Conservation (phyloP, 371 early-diverging fungal genomes). For the Apophysomyces elegans region DNA sequence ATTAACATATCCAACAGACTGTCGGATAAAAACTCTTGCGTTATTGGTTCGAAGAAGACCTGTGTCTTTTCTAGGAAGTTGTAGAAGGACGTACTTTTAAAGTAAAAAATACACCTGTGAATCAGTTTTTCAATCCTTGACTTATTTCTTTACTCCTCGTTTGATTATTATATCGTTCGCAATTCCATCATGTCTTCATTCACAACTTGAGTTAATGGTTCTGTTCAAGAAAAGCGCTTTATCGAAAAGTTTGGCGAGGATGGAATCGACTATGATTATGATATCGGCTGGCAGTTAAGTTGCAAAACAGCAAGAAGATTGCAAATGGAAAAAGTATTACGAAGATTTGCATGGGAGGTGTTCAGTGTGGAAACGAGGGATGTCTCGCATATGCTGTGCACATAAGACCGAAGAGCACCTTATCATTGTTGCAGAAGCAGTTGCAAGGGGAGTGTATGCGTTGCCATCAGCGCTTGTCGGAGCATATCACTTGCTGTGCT, state of each 20-base stretch:
- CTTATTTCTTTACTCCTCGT: too few relatives aligned
- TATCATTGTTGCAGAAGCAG: background rate
- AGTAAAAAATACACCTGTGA: too few relatives aligned
- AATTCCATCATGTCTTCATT: background rate
- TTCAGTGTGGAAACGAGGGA: background rate
- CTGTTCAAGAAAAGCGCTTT: background rate
- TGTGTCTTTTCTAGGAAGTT: too few relatives aligned
- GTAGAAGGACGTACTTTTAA: too few relatives aligned
- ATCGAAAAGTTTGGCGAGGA: background rate
- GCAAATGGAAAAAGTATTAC: background rate
- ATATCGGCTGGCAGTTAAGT: constrained; percentile 43
- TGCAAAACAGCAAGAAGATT: constrained; percentile 7
- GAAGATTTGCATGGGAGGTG: background rate
- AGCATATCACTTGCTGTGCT: background rate
- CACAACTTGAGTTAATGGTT: background rate
- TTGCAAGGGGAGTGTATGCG: background rate
- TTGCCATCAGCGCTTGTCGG: background rate
- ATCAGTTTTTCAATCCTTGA: too few relatives aligned
- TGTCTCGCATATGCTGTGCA: background rate
- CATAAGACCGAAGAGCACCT: background rate
- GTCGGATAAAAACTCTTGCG: too few relatives aligned
- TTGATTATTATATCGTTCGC: too few relatives aligned
- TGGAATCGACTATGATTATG: constrained; percentile 22
- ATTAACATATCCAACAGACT: too few relatives aligned
- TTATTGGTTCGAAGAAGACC: too few relatives aligned